Conservation (phyloP, 2,329 filamentous ascomycete species). For the Ceratocystis alfenasii region DNA sequence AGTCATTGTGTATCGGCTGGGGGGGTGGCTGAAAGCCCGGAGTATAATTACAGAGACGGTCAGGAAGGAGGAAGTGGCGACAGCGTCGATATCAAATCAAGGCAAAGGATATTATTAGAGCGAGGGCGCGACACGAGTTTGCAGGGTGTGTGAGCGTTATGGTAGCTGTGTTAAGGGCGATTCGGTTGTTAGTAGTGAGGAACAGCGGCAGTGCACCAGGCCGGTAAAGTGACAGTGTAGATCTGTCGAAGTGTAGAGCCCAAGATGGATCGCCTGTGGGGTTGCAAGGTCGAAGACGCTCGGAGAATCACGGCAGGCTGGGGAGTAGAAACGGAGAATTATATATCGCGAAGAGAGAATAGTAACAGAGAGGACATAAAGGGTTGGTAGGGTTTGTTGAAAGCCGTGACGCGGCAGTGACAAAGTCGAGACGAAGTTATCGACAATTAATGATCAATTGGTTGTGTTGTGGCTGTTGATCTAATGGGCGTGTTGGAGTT, state of each 20-base stretch:
- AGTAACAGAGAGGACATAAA: too few relatives aligned
- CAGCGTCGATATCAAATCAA: background rate
- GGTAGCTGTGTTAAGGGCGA: too few relatives aligned
- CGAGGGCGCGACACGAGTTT: background rate
- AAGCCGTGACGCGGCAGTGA: background rate
- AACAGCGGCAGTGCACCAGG: background rate
- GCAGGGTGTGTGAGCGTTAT: background rate
- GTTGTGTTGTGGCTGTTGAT: background rate
- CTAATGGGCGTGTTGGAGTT: background rate
- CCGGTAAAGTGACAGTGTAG: background rate
- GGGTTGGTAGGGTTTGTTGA: background rate
- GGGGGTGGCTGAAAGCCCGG: background rate
- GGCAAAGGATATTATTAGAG: background rate
- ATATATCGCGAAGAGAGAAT: too few relatives aligned
- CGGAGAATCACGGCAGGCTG: background rate
- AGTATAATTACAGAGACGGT: background rate
- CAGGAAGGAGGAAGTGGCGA: background rate
- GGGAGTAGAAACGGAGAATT: background rate
- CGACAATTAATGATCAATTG: background rate
- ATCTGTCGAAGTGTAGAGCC: background rate
- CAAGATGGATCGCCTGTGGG: background rate
- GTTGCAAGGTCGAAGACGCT: background rate
- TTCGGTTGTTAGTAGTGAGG: background rate
- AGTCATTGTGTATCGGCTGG: conserved; percentile 9
- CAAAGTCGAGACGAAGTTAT: background rate